Percentiles rank a stretch among this genome's conserved stretches.
phyloP scores from a whole-genome alignment of 805 yeast genomes.

The Metschnikowia borealis region DNA sequence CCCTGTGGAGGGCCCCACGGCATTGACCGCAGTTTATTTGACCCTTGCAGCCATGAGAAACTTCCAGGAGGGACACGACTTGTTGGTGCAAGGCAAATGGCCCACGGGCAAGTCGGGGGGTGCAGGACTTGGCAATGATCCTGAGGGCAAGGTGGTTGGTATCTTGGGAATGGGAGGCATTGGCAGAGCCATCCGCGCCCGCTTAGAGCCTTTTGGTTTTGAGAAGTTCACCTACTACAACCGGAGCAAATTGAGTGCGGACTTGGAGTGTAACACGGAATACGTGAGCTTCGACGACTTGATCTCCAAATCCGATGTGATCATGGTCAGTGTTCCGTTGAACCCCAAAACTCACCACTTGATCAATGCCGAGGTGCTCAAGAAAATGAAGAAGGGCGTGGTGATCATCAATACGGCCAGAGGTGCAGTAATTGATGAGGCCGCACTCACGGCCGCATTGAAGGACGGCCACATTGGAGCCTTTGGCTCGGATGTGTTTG shows the following conservation, averaged over 20 bases:
- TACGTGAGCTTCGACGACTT: conserved; percentile 72
- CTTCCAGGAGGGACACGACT: conserved; percentile 57
- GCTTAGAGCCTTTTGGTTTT: conserved; percentile 76
- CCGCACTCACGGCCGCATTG: conserved; percentile 51
- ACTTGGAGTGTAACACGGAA: conserved; percentile 64
- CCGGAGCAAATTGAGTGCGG: conserved; percentile 54
- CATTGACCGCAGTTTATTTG: conserved; percentile 64
- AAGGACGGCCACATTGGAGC: conserved; percentile 61
- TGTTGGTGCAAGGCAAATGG: conserved; percentile 60
- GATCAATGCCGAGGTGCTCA: conserved; percentile 55
- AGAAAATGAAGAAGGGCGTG: conserved; percentile 74
- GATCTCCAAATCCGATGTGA: conserved; percentile 57
- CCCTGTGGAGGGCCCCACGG: conserved; percentile 68
- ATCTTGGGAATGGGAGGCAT: conserved; percentile 88
- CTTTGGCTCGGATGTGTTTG: conserved; percentile 75
- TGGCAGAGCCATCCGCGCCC: conserved; percentile 73
- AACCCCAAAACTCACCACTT: conserved; percentile 68
- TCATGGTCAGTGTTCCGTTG: conserved; percentile 75
- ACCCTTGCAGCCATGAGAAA: conserved; percentile 62
- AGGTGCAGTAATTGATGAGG: conserved; percentile 77
- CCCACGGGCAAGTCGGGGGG: conserved; percentile 42
- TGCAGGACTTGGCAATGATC: conserved; percentile 66
- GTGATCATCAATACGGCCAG: conserved; percentile 82
- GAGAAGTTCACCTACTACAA: conserved; percentile 67
- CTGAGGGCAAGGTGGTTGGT: conserved; percentile 72